Percentiles rank a stretch among this genome's conserved stretches.
Evolutionary conservation across 495 filamentous ascomycete species (phyloP).

Genomic region (Astrothelium macrocarpum): DNA sequence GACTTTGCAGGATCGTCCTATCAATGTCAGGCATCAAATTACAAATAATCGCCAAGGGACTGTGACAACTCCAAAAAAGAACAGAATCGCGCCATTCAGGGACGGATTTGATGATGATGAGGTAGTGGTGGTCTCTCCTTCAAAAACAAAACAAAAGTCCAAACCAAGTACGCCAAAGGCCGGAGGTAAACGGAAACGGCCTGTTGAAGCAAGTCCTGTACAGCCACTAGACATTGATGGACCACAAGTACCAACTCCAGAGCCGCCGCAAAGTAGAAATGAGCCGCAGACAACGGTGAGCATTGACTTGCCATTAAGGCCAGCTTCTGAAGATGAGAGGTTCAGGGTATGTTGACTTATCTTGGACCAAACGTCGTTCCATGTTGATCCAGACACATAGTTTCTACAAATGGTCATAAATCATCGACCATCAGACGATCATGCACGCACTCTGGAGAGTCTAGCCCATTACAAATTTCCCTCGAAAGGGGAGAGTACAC

Average conservation of each 20-base stretch:
- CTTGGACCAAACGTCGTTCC: not conserved
- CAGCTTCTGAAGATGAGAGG: conserved; percentile 30
- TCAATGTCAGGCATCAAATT: conserved; percentile 7
- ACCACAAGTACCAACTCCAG: conserved; percentile 8
- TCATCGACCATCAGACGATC: conserved; percentile 40
- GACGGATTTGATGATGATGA: conserved; percentile 71
- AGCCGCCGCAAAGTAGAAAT: conserved; percentile 15
- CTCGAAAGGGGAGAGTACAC: conserved; percentile 40
- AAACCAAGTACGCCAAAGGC: conserved; percentile 51
- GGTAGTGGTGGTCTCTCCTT: conserved; percentile 49
- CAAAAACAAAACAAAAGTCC: conserved; percentile 36
- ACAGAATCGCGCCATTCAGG: conserved; percentile 43
- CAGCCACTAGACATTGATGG: conserved; percentile 44
- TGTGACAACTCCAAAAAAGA: conserved; percentile 51
- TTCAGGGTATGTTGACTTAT: conserved; percentile 23
- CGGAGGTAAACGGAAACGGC: conserved; percentile 54
- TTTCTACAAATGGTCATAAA: conserved; percentile 51
- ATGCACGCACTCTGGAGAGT: conserved; percentile 60
- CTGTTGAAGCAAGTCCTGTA: conserved; percentile 43
- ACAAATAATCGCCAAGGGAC: conserved; percentile 18
- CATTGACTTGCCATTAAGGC: conserved; percentile 22
- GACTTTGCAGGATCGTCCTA: conserved; percentile 27
- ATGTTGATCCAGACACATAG: conserved; percentile 10
- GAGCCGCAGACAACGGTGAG: conserved; percentile 10
- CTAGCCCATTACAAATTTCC: conserved; percentile 65